A percentile compares a stretch with the other conserved stretches of the same genome.
These are phyloP conservation scores for Xylaria sp. DNA, from an alignment of 2,329 filamentous ascomycete species.

Conservation along the genomic window DNA sequence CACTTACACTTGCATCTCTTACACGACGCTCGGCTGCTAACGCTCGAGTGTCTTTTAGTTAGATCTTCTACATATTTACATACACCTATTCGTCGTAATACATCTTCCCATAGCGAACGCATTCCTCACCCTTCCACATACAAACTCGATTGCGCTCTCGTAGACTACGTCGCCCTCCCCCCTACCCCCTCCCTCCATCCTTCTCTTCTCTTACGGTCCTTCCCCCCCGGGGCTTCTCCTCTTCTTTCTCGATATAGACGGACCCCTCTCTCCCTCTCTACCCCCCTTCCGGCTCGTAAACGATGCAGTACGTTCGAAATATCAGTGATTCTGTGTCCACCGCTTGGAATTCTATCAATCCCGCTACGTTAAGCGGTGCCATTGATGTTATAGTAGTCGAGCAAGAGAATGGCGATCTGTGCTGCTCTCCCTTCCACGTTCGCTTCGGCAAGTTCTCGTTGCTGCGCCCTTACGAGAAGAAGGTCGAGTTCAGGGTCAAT, in stretches of 20 bases:
- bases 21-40: background rate
- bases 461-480: conserved; percentile 94
- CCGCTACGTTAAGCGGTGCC: conserved; percentile 93
- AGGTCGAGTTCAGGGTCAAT: conserved; percentile 98
- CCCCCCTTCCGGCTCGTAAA: conserved; percentile 36
- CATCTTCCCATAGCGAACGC: conserved; percentile 18
- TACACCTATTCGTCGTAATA: conserved; percentile 3
- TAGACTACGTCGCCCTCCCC: background rate
- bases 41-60: background rate
- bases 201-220: background rate
- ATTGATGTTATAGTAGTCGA: conserved; percentile 99
- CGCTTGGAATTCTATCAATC: conserved; percentile 99
- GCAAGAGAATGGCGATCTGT: conserved; percentile 87
- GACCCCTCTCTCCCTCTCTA: conserved; percentile 1
- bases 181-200: background rate
- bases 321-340: conserved; percentile 96
- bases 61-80: conserved; percentile 3
- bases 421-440: conserved; percentile 97
- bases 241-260: conserved; percentile 8
- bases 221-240: background rate
- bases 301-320: conserved; percentile 98
- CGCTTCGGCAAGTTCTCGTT: conserved; percentile 99
- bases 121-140: conserved; percentile 13
- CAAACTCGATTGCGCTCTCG: conserved; percentile 11
- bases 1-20: background rate